A percentile compares a stretch with the other conserved stretches of the same genome.
Evolutionary conservation across 352 stramenopile genomes (phyloP).

Genomic region (Phytophthora melonis): DNA sequence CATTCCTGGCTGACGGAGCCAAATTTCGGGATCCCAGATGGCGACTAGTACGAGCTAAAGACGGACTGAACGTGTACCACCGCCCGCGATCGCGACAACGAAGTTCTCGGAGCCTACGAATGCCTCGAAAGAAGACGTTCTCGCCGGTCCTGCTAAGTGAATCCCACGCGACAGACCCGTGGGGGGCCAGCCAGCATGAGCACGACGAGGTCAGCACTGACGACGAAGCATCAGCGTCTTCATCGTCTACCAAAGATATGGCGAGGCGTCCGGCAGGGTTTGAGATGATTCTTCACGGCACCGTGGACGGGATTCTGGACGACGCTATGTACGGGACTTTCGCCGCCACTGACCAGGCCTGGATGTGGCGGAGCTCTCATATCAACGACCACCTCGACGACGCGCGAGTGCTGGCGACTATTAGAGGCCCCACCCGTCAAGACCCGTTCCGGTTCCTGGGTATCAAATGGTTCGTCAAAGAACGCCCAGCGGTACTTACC

Average conservation of each 20-base stretch:
- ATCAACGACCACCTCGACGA: constrained; percentile 60
- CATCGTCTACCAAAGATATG: constrained; percentile 15
- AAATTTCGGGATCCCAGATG: constrained; percentile 39
- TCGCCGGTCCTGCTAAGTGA: neutral
- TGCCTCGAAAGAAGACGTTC: neutral
- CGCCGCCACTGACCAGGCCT: constrained; percentile 50
- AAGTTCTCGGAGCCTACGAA: neutral
- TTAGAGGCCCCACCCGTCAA: constrained; percentile 39
- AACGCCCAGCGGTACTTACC: constrained; percentile 38
- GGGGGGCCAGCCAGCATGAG: neutral
- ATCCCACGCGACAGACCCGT: neutral
- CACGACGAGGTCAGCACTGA: neutral
- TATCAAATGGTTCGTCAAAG: constrained; percentile 63
- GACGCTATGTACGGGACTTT: constrained; percentile 61
- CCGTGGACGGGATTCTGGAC: constrained; percentile 58
- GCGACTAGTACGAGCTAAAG: constrained; percentile 43
- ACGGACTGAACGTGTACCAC: constrained; percentile 37
- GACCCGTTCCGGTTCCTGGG: constrained; percentile 60
- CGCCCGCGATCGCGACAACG: neutral
- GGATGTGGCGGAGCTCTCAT: constrained; percentile 56
- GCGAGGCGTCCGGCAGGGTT: constrained; percentile 42
- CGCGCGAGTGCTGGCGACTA: constrained; percentile 43
- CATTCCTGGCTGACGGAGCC: constrained; percentile 35
- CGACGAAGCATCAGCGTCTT: constrained; percentile 8
- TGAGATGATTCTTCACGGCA: constrained; percentile 52